These are phyloP conservation scores for Coemansia sp. DNA, from an alignment of 192 early-diverging fungal genomes.

Conservation along the genomic window DNA sequence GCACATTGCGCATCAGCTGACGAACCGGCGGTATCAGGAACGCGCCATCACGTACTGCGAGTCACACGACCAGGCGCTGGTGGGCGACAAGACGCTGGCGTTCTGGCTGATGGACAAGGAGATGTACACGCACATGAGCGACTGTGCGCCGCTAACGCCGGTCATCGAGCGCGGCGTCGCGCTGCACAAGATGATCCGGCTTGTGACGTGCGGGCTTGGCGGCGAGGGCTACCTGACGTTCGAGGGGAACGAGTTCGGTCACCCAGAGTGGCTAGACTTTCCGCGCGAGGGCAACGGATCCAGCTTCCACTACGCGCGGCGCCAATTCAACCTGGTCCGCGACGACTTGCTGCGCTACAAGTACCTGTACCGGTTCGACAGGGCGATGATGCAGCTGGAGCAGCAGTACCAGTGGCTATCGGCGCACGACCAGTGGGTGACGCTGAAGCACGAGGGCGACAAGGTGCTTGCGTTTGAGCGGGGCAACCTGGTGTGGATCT, in stretches of 20 bases:
- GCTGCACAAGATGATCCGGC: slow-evolving; percentile 94
- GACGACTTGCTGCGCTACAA: slow-evolving; percentile 87
- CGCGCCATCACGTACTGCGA: slow-evolving; percentile 94
- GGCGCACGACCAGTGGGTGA: slow-evolving; percentile 77
- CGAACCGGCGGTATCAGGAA: slow-evolving; percentile 88
- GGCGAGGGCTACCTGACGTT: slow-evolving; percentile 97
- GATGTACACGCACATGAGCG: slow-evolving; percentile 97
- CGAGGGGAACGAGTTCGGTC: slow-evolving; percentile 98
- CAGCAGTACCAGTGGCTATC: slow-evolving; percentile 66
- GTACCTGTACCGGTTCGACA: slow-evolving; percentile 89
- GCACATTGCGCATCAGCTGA: slow-evolving; percentile 80
- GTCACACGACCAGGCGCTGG: slow-evolving; percentile 96
- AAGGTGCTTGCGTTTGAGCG: slow-evolving; percentile 94
- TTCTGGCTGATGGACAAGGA: slow-evolving; percentile 99
- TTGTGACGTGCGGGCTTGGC: slow-evolving; percentile 85
- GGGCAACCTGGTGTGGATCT: slow-evolving; percentile 83
- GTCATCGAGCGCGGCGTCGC: slow-evolving; percentile 92
- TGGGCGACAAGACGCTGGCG: slow-evolving; percentile 97
- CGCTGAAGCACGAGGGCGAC: slow-evolving; percentile 87
- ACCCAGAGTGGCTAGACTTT: slow-evolving; percentile 99
- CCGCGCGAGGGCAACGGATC: slow-evolving; percentile 89
- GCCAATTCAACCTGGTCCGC: slow-evolving; percentile 94
- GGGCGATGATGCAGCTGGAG: slow-evolving; percentile 80
- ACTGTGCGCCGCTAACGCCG: slow-evolving; percentile 73
- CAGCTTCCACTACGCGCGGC: slow-evolving; percentile 90